A percentile compares a stretch with the other conserved stretches of the same genome.
Evolutionary conservation across 2,329 filamentous ascomycete species (phyloP).

Genomic region (Epichloe sylvatica): DNA sequence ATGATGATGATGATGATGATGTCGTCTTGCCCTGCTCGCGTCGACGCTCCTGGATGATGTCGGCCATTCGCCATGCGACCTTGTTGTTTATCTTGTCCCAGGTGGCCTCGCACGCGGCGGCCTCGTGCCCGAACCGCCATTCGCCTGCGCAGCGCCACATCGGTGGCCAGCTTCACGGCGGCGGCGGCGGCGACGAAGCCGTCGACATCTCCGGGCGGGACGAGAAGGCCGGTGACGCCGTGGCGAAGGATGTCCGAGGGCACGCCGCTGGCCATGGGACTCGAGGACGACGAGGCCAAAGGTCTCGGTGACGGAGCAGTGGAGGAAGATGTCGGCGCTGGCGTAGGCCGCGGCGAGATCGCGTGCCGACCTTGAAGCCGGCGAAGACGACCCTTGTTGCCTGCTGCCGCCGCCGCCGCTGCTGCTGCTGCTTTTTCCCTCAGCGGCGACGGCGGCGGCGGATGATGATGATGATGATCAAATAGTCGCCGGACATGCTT

Average conservation of each 20-base stretch:
- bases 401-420: too few species aligned
- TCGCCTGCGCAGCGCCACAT: too few species aligned
- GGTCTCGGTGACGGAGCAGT: conserved; percentile 58
- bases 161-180: conserved; percentile 38
- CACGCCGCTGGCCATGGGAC: conserved; percentile 54
- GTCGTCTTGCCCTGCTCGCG: conserved; percentile 13
- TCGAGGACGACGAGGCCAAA: conserved; percentile 59
- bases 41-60: conserved; percentile 34
- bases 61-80: conserved; percentile 49
- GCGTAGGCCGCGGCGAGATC: too few species aligned
- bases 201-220: conserved; percentile 44
- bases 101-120: too few species aligned
- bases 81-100: conserved; percentile 62
- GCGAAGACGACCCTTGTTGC: too few species aligned
- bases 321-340: conserved; percentile 39
- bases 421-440: too few species aligned
- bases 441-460: too few species aligned
- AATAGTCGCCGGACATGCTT: too few species aligned
- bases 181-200: conserved; percentile 39
- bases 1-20: too few species aligned
- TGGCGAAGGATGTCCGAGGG: conserved; percentile 53
- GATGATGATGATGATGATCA: too few species aligned
- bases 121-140: too few species aligned
- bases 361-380: too few species aligned
- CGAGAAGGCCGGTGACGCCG: conserved; percentile 45